These are phyloP conservation scores for Cetraspora pellucida DNA, from an alignment of 192 early-diverging fungal genomes.

Conservation along the genomic window DNA sequence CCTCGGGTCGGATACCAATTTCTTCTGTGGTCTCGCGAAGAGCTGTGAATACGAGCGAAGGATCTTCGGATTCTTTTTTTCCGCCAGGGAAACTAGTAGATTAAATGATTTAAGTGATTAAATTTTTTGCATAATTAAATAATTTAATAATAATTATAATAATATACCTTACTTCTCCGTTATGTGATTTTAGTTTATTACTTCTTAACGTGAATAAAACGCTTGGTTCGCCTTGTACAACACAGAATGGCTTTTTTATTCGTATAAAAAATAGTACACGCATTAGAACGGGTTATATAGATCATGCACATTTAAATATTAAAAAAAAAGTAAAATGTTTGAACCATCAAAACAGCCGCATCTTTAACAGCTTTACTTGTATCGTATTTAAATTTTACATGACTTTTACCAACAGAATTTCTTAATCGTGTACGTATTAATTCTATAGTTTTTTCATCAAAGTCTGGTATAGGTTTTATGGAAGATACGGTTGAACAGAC, in stretches of 20 bases:
- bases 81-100: constrained; percentile 70
- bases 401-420: background rate
- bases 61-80: constrained; percentile 66
- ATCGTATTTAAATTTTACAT: constrained; percentile 12
- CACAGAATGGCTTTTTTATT: constrained; percentile 59
- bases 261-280: background rate
- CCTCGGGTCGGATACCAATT: constrained; percentile 51
- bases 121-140: background rate
- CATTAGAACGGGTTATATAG: background rate
- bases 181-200: constrained; percentile 65
- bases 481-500: too few relatives aligned
- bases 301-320: background rate
- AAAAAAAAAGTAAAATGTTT: background rate
- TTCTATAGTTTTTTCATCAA: background rate
- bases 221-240: constrained; percentile 58
- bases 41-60: constrained; percentile 61
- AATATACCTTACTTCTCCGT: constrained; percentile 73
- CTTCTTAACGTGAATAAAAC: constrained; percentile 82
- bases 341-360: constrained; percentile 16
- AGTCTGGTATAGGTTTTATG: background rate
- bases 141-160: background rate
- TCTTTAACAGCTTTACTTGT: background rate
- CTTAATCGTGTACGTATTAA: constrained; percentile 2
- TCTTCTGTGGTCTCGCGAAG: constrained; percentile 85
- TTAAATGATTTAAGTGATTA: background rate